phyloP scores from a whole-genome alignment of 1,139 yeast genomes.

The Candida sojae region DNA sequence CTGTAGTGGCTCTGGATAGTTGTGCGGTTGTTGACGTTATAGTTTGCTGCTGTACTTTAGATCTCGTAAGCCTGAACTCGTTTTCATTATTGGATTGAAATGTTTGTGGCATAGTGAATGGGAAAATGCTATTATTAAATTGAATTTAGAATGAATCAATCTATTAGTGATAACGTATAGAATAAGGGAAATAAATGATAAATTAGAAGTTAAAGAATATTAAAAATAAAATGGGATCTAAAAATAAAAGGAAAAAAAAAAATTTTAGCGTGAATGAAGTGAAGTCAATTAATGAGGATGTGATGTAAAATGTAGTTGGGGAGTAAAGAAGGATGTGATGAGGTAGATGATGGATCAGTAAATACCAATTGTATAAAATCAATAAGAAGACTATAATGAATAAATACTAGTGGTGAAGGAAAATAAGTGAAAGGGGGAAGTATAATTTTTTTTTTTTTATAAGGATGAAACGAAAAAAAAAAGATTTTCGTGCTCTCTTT shows the following conservation, averaged over 20 bases:
- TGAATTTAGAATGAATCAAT: neutral
- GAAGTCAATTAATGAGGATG: neutral
- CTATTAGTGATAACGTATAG: neutral
- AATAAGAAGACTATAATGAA: neutral
- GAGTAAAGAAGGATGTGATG: neutral
- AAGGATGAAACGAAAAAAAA: neutral
- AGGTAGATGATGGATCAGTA: neutral
- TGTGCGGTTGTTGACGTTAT: neutral
- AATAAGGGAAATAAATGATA: neutral
- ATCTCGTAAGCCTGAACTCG: slow-evolving; percentile 38
- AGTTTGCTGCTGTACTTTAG: slow-evolving; percentile 21
- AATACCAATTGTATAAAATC: neutral
- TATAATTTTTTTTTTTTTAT: too few species aligned
- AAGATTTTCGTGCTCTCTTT: neutral
- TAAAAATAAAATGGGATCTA: too few species aligned
- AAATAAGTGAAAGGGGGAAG: neutral
- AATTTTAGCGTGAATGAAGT: neutral
- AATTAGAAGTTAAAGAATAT: neutral
- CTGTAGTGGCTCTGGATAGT: too few species aligned
- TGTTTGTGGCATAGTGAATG: slow-evolving; percentile 30
- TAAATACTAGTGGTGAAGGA: neutral
- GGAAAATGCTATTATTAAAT: neutral
- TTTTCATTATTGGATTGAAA: slow-evolving; percentile 39
- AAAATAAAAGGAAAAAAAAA: too few species aligned
- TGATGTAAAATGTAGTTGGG: neutral